Conservation (phyloP, 225 moss, liverwort and hornwort species). For the Lunularia cruciata region DNA sequence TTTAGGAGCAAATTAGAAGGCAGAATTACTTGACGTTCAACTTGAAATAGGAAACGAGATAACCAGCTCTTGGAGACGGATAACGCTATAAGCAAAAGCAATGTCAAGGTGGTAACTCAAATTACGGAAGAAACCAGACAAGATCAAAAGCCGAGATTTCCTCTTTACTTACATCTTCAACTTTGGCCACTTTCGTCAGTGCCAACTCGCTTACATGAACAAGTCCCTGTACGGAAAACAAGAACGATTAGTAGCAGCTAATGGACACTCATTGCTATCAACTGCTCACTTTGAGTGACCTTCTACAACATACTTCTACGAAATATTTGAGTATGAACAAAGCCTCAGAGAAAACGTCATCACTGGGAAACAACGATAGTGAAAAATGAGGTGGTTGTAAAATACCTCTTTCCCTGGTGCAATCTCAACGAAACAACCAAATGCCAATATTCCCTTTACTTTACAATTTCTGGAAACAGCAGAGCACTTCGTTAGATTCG, state of each 20-base stretch:
- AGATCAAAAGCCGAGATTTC: too few species aligned
- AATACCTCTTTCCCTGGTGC: constrained; percentile 90
- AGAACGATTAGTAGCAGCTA: not conserved
- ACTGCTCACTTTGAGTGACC: too few species aligned
- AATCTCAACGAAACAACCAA: constrained; percentile 96
- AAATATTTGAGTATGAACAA: too few species aligned
- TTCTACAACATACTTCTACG: not conserved
- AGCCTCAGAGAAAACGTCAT: too few species aligned
- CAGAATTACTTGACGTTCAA: not conserved
- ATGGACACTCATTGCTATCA: too few species aligned
- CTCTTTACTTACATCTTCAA: constrained; percentile 74
- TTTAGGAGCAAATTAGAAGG: too few species aligned
- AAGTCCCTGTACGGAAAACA: constrained; percentile 58
- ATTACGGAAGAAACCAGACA: not conserved
- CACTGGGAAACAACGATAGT: too few species aligned
- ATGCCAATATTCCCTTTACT: constrained; percentile 75
- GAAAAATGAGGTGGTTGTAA: not conserved
- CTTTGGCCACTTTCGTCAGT: constrained; percentile 66
- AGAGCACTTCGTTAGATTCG: not conserved
- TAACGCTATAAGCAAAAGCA: too few species aligned
- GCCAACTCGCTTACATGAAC: constrained; percentile 89
- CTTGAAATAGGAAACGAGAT: too few species aligned
- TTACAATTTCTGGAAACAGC: constrained; percentile 67
- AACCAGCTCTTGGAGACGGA: too few species aligned
- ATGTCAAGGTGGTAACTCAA: too few species aligned